Conservation (phyloP, 2,329 filamentous ascomycete species). For the Ramularia endophylla region DNA sequence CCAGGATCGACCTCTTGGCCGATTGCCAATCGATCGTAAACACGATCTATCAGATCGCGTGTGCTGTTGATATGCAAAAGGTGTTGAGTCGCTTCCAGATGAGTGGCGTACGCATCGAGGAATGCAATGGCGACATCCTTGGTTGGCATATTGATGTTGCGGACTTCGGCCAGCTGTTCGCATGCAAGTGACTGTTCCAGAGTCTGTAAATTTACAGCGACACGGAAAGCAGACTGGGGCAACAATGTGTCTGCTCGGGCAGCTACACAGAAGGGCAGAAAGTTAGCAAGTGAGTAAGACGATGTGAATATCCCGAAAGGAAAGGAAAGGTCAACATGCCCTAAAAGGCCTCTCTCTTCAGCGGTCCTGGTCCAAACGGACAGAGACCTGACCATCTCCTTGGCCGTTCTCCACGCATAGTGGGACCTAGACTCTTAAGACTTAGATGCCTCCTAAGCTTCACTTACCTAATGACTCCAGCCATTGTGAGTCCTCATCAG, state of each 20-base stretch:
- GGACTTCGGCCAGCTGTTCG: neutral
- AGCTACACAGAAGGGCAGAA: too few relatives aligned
- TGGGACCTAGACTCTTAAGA: too few relatives aligned
- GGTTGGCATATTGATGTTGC: slow-evolving; percentile 16
- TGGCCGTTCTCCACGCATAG: too few relatives aligned
- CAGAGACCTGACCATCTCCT: too few relatives aligned
- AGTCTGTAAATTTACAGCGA: slow-evolving; percentile 5
- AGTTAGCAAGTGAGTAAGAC: too few relatives aligned
- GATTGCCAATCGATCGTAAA: slow-evolving; percentile 11
- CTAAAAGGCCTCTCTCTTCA: too few relatives aligned
- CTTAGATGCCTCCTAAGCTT: too few relatives aligned
- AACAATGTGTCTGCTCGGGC: slow-evolving; percentile 1
- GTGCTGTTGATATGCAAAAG: slow-evolving; percentile 20
- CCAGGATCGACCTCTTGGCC: slow-evolving; percentile 8
- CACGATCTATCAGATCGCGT: slow-evolving; percentile 10
- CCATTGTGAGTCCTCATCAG: slow-evolving; percentile 13
- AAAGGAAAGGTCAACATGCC: too few relatives aligned
- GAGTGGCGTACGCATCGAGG: slow-evolving; percentile 15
- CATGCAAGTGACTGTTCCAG: slow-evolving; percentile 7
- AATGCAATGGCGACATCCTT: slow-evolving; percentile 13
- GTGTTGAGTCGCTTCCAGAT: slow-evolving; percentile 24
- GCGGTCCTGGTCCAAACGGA: too few relatives aligned
- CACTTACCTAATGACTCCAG: slow-evolving; percentile 13
- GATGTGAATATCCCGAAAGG: too few relatives aligned
- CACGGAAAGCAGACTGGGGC: slow-evolving; percentile 8